These are phyloP conservation scores for Candida maesae DNA, from an alignment of 805 yeast species.

Conservation along the genomic window DNA sequence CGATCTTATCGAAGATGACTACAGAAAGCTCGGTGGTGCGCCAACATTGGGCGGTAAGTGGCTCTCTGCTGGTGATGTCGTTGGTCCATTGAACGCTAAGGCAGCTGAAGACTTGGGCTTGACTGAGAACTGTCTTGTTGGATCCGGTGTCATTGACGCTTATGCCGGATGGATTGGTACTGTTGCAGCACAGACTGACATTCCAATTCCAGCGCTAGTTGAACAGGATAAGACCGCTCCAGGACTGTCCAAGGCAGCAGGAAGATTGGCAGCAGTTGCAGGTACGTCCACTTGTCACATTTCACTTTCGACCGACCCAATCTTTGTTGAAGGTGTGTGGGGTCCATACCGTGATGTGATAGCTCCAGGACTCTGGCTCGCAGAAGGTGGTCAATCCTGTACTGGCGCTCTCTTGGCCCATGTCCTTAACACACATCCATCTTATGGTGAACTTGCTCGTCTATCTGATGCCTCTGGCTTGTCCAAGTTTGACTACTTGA, in stretches of 20 bases:
- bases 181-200: slow-evolving; percentile 82
- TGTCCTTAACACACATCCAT: slow-evolving; percentile 85
- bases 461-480: slow-evolving; percentile 64
- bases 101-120: slow-evolving; percentile 86
- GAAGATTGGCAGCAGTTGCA: slow-evolving; percentile 95
- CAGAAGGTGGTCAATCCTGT: slow-evolving; percentile 99
- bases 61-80: slow-evolving; percentile 84
- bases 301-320: slow-evolving; percentile 76
- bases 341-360: slow-evolving; percentile 95
- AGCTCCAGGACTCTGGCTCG: slow-evolving; percentile 89
- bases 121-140: slow-evolving; percentile 75
- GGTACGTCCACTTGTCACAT: slow-evolving; percentile 98
- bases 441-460: slow-evolving; percentile 65
- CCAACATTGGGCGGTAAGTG: slow-evolving; percentile 69
- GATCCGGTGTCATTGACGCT: slow-evolving; percentile 96
- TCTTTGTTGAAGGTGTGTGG: slow-evolving; percentile 97
- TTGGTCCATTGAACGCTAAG: slow-evolving; percentile 61
- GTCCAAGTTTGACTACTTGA: slow-evolving; percentile 80
- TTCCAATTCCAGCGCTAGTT: slow-evolving; percentile 44
- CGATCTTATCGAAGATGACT: slow-evolving; percentile 75
- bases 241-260: slow-evolving; percentile 61
- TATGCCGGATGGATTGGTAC: slow-evolving; percentile 99
- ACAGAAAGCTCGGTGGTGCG: slow-evolving; percentile 78
- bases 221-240: slow-evolving; percentile 42
- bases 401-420: slow-evolving; percentile 94